Percentiles rank a stretch among this genome's conserved stretches.
Evolutionary conservation across 108 stramenopile species (phyloP).

Genomic region (Discostella pseudostelligera): DNA sequence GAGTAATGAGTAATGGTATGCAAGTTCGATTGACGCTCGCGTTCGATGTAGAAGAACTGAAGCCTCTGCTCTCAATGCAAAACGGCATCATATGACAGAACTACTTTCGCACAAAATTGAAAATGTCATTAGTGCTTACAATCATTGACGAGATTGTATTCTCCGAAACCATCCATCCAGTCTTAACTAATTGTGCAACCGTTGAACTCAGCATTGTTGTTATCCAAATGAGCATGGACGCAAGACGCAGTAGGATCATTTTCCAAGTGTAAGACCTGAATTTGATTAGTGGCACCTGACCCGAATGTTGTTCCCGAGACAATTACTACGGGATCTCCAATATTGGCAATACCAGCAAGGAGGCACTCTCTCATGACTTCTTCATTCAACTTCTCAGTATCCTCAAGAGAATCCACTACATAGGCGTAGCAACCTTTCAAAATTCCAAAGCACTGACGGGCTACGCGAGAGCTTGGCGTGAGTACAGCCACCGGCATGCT

Average conservation of each 20-base stretch:
- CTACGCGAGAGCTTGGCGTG: slow-evolving; percentile 50
- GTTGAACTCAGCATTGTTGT: slow-evolving; percentile 39
- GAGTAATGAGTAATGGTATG: no score
- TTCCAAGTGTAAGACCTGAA: slow-evolving; percentile 30
- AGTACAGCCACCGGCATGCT: slow-evolving; percentile 51
- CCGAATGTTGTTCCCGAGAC: slow-evolving; percentile 53
- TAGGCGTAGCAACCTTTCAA: slow-evolving; percentile 55
- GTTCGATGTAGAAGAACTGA: no score
- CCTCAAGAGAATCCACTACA: slow-evolving; percentile 48
- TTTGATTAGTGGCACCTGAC: slow-evolving; percentile 35
- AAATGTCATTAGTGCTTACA: no score
- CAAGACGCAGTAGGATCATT: slow-evolving; percentile 5
- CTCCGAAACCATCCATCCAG: no score
- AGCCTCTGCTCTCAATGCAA: no score
- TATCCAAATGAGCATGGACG: slow-evolving; percentile 17
- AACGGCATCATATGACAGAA: no score
- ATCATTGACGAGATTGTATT: no score
- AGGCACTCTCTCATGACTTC: slow-evolving; percentile 61
- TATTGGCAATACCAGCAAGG: slow-evolving; percentile 59
- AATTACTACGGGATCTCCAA: slow-evolving; percentile 66
- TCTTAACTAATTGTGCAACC: slow-evolving; percentile 28
- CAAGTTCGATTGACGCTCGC: no score
- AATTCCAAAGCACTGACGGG: slow-evolving; percentile 62
- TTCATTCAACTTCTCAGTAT: slow-evolving; percentile 59
- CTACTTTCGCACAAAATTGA: no score